phyloP scores from a whole-genome alignment of 345 rosid species.

The Populus pruinosa region DNA sequence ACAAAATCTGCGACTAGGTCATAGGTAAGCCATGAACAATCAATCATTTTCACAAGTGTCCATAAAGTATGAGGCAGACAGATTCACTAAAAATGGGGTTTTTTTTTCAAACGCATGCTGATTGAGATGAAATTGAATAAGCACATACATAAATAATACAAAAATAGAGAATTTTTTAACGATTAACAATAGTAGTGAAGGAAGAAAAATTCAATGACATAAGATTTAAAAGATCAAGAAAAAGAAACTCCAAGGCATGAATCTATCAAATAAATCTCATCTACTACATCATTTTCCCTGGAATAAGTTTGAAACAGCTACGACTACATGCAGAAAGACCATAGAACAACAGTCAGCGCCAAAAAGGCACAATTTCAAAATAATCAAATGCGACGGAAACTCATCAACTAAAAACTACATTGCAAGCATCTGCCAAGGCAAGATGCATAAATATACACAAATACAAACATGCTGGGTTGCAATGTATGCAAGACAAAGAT shows the following conservation, averaged over 20 bases:
- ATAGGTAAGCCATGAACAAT: not conserved
- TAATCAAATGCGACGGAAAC: not conserved
- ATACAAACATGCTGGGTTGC: not conserved
- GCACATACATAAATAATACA: not conserved
- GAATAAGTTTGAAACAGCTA: not conserved
- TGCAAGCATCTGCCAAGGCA: not conserved
- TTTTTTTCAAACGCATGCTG: not conserved
- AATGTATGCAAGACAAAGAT: not conserved
- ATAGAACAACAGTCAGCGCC: not conserved
- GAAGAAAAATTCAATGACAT: not conserved
- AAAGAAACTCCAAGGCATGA: not conserved
- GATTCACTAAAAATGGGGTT: not conserved
- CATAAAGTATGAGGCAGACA: not conserved
- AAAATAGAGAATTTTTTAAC: not conserved
- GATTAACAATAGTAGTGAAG: not conserved
- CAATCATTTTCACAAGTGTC: not conserved
- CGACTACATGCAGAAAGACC: not conserved
- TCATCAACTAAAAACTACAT: not conserved
- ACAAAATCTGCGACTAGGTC: not conserved
- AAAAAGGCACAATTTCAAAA: not conserved
- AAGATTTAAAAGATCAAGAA: not conserved
- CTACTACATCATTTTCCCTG: not conserved
- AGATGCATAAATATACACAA: not conserved
- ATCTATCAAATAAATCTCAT: not conserved
- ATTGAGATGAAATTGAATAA: not conserved